phyloP scores from a whole-genome alignment of 441 rosid genomes.

The Croton setiger region DNA sequence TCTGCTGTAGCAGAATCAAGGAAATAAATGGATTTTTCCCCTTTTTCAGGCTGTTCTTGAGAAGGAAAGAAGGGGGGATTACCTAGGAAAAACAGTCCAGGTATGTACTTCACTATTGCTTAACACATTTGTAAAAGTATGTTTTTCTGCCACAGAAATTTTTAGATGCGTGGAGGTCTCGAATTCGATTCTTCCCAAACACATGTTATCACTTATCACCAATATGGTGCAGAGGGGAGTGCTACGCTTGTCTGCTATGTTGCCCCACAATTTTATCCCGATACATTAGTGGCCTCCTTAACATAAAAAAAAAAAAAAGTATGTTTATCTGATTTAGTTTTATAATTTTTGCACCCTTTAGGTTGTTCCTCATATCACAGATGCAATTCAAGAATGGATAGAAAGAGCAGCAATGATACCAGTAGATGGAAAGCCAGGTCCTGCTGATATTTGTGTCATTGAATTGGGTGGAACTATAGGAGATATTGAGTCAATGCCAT shows the following conservation, averaged over 20 bases:
- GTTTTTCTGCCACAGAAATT: neutral
- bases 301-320: no score
- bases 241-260: no score
- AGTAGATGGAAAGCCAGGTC: conserved; percentile 65
- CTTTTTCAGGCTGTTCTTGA: conserved; percentile 57
- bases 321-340: neutral
- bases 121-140: conserved; percentile 8
- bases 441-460: conserved; percentile 86
- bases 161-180: no score
- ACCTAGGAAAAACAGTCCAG: conserved; percentile 95
- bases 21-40: neutral
- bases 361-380: conserved; percentile 91
- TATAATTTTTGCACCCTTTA: conserved; percentile 21
- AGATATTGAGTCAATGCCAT: conserved; percentile 93
- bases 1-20: neutral
- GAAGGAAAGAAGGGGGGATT: conserved; percentile 95
- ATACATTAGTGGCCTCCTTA: no score
- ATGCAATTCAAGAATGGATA: conserved; percentile 89
- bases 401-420: conserved; percentile 69
- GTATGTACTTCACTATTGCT: conserved; percentile 32
- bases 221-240: no score
- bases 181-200: no score
- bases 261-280: no score
- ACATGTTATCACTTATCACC: no score
- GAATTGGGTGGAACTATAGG: conserved; percentile 97